These are phyloP conservation scores for Solanum stenotomum DNA, from an alignment of 257 asterid species.

Conservation along the genomic window DNA sequence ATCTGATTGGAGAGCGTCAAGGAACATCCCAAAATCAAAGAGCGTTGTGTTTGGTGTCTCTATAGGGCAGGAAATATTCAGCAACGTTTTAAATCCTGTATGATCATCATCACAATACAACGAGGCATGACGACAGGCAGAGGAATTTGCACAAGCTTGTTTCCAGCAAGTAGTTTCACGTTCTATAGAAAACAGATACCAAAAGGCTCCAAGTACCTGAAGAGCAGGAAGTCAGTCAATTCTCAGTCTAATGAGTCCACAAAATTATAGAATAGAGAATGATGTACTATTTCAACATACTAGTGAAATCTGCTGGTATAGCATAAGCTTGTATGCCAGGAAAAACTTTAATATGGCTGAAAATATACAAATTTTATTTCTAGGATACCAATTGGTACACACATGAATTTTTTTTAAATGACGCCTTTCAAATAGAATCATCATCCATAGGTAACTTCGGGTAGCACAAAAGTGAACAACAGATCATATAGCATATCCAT, in stretches of 20 bases:
- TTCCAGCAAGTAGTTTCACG: slow-evolving; percentile 87
- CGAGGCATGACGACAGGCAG: slow-evolving; percentile 46
- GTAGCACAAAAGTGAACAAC: neutral
- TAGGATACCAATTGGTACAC: neutral
- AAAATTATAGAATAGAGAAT: neutral
- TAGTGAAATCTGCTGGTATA: neutral
- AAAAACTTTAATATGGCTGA: neutral
- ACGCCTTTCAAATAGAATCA: neutral
- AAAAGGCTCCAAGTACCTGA: slow-evolving; percentile 89
- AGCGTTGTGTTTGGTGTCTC: slow-evolving; percentile 33
- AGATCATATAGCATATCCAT: neutral
- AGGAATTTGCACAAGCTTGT: slow-evolving; percentile 42
- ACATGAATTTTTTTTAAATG: neutral
- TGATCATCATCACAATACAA: slow-evolving; percentile 41
- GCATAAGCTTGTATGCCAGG: neutral
- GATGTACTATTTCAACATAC: neutral
- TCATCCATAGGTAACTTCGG: neutral
- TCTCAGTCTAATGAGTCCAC: neutral
- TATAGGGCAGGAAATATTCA: slow-evolving; percentile 60
- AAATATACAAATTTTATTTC: neutral
- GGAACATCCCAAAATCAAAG: slow-evolving; percentile 93
- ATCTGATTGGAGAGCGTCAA: slow-evolving; percentile 88
- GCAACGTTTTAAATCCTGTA: slow-evolving; percentile 14
- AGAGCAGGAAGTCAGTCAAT: neutral
- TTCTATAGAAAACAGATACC: slow-evolving; percentile 88